Evolutionary conservation across 768 basidiomycete species (phyloP), one percentile per base, ranked within the genome.

Genomic region (Auricularia heimuer): DNA sequence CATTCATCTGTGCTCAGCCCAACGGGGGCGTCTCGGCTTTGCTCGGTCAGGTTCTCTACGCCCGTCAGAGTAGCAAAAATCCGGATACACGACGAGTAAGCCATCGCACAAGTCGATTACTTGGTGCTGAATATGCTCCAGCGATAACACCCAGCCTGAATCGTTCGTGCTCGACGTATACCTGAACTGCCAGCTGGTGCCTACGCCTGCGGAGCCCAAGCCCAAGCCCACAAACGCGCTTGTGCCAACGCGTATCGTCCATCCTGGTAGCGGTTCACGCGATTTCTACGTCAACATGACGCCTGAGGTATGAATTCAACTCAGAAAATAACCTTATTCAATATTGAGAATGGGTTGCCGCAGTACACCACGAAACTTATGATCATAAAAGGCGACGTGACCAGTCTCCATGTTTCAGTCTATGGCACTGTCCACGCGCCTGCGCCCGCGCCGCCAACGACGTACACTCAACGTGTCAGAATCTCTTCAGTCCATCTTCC

Each of bases 381-480:
- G 82, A 88, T 92, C 65, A 80, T 93, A 67, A 87, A 86, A 70
- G 91, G 90, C n/a, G 77, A 82, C 42, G 92, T 90, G 72, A 76
- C 83, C 61, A 77, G 76, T 65, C 75, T 89, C 21, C 89, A 89
- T 12, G 76, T 89, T 69, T 87, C 88, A 45, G 77, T 85, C 37
- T 83, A 84, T 68, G 82, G 82, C 24, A 82, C 89, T 37, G 70
- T 83, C 14, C 79, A 84, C 18, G 74, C 80, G 12, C 85, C 88
- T 39, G 65, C 73, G 2, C 68, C 75, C 7, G 69, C 73, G 3
- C 64, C 80, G 7, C 73, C 72, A 11, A 67, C 74, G 2, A 70
- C 73, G 12, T 83, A 84, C 71, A 75, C 80, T 65, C 78, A 83
- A 18, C 56, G 29, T 1, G 56, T 75, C 69, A 35, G 62, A 73